Base-by-base conservation (phyloP, 331 rosid species). In the Stylosanthes scabra region DNA sequence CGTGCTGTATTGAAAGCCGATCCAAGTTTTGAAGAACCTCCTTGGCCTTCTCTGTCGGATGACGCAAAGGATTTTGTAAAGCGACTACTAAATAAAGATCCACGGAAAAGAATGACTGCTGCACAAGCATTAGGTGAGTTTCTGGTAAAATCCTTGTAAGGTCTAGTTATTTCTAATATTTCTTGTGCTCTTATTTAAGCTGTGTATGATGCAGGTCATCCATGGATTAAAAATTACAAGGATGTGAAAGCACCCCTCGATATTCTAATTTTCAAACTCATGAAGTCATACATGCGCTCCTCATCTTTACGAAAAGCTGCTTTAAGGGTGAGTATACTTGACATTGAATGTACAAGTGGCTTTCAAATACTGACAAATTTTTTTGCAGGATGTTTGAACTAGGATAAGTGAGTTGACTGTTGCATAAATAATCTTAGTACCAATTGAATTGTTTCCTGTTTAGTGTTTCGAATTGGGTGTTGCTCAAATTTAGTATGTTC, bases 51-150 rank as follows among this genome's bases (percentile, higher is more conserved):
- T 60, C 77, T 91, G 68, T 88, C 98, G 25, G 31, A 78, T 8
- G 93, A 93, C 78, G 92, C 91, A 46, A 86, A 60, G 72, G 98
- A 89, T 82, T 88, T 93, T 77, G 98, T 93, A 58, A 91, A 89
- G 85, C 85, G 89, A 80, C 81, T 93, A 59, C 81, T 93, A 72
- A 88, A 86, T 78, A 93, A 93, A 80, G 98, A 93, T 78, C 97
- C 97, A 44, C 75, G 97, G 84, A 94, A 89, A 83, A 86, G 99
- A 85, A 81, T 94, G 94, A 89, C 96, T 39, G 96, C 96, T 55
- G 85, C 99, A 7, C 97, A 91, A 77, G 99, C 97, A 14, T 82
- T 94, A 66, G 66, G 99, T 94, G 78, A 77, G 86, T 81, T 66
- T 79, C 68, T 73, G 47, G 11, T 49, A 59, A 42, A 42, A 56